Conservation (phyloP, 371 early-diverging fungal genomes). For the Apophysomyces variabilis region DNA sequence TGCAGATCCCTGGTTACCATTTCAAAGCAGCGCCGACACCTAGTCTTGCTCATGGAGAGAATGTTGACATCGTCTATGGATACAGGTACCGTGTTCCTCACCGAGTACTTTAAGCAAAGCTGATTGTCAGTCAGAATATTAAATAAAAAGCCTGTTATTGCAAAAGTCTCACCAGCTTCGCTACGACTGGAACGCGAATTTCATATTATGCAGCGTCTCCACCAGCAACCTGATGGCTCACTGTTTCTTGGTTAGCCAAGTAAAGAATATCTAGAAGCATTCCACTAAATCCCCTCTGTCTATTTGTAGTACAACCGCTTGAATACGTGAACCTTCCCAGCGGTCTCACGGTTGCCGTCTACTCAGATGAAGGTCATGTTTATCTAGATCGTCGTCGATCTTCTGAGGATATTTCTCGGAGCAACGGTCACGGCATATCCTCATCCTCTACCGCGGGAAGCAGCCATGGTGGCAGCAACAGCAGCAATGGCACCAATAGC, state of each 20-base stretch:
- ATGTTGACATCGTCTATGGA: slow-evolving; percentile 43
- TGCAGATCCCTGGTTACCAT: slow-evolving; percentile 51
- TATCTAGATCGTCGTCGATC: slow-evolving; percentile 19
- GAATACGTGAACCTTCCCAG: slow-evolving; percentile 43
- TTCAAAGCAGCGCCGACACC: slow-evolving; percentile 39
- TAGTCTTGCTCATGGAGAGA: slow-evolving; percentile 43
- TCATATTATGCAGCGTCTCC: slow-evolving; percentile 44
- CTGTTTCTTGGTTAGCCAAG: slow-evolving; percentile 12
- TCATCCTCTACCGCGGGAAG: too few species aligned
- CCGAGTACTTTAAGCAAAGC: not conserved
- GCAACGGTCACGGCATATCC: too few species aligned
- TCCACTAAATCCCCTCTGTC: too few species aligned
- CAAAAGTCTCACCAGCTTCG: slow-evolving; percentile 46
- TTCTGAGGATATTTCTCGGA: not conserved
- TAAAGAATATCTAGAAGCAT: not conserved
- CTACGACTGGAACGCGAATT: slow-evolving; percentile 47
- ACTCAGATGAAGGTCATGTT: slow-evolving; percentile 41
- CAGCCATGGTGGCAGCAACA: not conserved
- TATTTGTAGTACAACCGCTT: slow-evolving; percentile 39
- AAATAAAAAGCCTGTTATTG: slow-evolving; percentile 42
- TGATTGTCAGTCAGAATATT: slow-evolving; percentile 31
- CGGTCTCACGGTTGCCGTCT: slow-evolving; percentile 42
- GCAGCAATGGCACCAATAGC: slow-evolving; percentile 1
- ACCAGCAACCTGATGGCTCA: slow-evolving; percentile 39
- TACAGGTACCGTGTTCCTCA: slow-evolving; percentile 31